Evolutionary conservation across 2,329 filamentous ascomycete genomes (phyloP).

Genomic region (Epichloe sp.): DNA sequence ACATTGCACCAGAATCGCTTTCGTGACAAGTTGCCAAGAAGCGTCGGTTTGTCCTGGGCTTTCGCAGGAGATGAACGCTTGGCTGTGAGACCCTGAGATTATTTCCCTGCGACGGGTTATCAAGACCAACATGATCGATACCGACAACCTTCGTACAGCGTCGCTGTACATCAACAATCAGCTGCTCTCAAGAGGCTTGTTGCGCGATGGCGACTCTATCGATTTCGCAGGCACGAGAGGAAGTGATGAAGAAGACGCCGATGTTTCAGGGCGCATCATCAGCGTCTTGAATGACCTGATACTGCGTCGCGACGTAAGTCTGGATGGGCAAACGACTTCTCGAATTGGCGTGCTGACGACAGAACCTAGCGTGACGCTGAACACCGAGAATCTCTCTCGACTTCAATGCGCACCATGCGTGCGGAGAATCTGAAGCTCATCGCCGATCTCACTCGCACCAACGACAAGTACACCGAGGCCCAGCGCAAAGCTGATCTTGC

Average conservation of each 20-base stretch:
- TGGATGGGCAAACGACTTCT: not conserved
- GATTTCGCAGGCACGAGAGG: slow-evolving; percentile 67
- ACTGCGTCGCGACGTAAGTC: slow-evolving; percentile 65
- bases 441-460: slow-evolving; percentile 48
- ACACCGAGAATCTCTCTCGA: slow-evolving; percentile 70
- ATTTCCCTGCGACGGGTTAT: not conserved
- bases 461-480: slow-evolving; percentile 39
- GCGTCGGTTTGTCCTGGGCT: not conserved
- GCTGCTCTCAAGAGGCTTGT: slow-evolving; percentile 49
- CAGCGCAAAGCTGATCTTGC: slow-evolving; percentile 42
- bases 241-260: slow-evolving; percentile 38
- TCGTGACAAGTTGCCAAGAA: not conserved
- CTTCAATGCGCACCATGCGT: slow-evolving; percentile 63
- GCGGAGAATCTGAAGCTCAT: slow-evolving; percentile 63
- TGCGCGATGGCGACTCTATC: slow-evolving; percentile 58
- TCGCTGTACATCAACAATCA: slow-evolving; percentile 64
- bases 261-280: slow-evolving; percentile 76
- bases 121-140: slow-evolving; percentile 35
- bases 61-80: not conserved
- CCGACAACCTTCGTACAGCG: slow-evolving; percentile 50
- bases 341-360: slow-evolving; percentile 6
- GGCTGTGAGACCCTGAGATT: not conserved
- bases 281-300: slow-evolving; percentile 90
- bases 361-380: slow-evolving; percentile 65
- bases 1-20: slow-evolving; percentile 2